phyloP scores from a whole-genome alignment of 257 asterid species.

The Solanum etuberosum region DNA sequence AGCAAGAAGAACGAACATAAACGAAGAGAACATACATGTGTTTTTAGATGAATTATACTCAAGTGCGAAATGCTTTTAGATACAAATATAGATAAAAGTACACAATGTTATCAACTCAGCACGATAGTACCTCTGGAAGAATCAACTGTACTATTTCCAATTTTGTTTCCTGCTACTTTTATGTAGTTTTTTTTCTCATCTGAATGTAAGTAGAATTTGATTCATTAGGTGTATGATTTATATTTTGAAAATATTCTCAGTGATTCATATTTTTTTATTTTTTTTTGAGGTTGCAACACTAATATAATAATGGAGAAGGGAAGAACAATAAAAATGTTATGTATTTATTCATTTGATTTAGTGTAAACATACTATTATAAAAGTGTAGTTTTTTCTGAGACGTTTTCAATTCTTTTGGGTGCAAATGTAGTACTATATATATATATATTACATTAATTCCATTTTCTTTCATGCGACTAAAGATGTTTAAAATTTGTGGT shows the following conservation, averaged over 20 bases:
- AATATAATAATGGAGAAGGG: not conserved
- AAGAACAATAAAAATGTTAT: not conserved
- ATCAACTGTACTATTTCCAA: not conserved
- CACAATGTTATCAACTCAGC: not conserved
- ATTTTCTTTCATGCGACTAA: not conserved
- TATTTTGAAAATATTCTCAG: not conserved
- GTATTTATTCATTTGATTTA: not conserved
- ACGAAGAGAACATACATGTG: not conserved
- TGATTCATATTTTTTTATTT: not conserved
- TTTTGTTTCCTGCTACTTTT: not conserved
- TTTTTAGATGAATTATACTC: not conserved
- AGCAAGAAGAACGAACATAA: not conserved
- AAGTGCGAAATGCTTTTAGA: not conserved
- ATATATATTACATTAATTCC: too few relatives aligned
- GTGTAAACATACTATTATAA: not conserved
- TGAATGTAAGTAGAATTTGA: not conserved
- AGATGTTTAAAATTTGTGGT: not conserved
- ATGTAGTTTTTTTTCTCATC: not conserved
- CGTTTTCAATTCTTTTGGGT: not conserved
- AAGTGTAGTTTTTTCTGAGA: not conserved
- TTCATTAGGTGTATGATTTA: not conserved
- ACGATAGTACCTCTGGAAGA: not conserved
- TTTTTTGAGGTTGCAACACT: not conserved
- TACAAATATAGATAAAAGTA: not conserved
- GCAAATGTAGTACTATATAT: not conserved